A percentile compares a stretch with the other conserved stretches of the same genome.
These are phyloP conservation scores for Mucor circinelloides DNA, from an alignment of 371 early-diverging fungal species.

Conservation along the genomic window DNA sequence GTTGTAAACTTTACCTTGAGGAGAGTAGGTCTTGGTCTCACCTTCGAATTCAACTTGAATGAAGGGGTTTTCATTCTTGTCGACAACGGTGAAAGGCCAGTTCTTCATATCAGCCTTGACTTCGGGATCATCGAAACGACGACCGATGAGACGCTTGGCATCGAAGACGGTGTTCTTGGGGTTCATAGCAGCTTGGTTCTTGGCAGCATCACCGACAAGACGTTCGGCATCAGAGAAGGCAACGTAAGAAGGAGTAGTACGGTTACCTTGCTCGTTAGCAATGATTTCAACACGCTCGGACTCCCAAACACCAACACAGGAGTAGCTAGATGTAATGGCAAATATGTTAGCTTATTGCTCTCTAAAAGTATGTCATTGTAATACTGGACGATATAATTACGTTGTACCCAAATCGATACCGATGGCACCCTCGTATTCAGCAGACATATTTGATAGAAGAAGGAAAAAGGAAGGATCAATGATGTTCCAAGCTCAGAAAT, in stretches of 20 bases:
- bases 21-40: slow-evolving; percentile 82
- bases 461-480: slow-evolving; percentile 17
- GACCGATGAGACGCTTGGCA: slow-evolving; percentile 96
- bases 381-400: slow-evolving; percentile 16
- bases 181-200: slow-evolving; percentile 85
- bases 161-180: slow-evolving; percentile 91
- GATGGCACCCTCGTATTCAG: slow-evolving; percentile 72
- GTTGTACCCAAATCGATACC: slow-evolving; percentile 62
- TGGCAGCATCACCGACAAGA: slow-evolving; percentile 89
- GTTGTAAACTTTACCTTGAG: slow-evolving; percentile 54
- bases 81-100: slow-evolving; percentile 86
- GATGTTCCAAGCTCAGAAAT: slow-evolving; percentile 11
- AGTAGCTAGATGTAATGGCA: slow-evolving; percentile 65
- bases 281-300: slow-evolving; percentile 76
- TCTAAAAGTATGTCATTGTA: neutral
- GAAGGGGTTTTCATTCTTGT: slow-evolving; percentile 72
- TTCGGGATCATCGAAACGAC: slow-evolving; percentile 87
- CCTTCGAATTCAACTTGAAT: slow-evolving; percentile 82
- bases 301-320: slow-evolving; percentile 74
- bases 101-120: slow-evolving; percentile 91
- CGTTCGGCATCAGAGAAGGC: slow-evolving; percentile 86
- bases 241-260: slow-evolving; percentile 92
- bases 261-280: slow-evolving; percentile 92
- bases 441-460: slow-evolving; percentile 52
- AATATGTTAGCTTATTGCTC: neutral